Evolutionary conservation across 176 grass and related monocot species (phyloP), one percentile per base, ranked within the genome.

Genomic region (Guadua angustifolia): DNA sequence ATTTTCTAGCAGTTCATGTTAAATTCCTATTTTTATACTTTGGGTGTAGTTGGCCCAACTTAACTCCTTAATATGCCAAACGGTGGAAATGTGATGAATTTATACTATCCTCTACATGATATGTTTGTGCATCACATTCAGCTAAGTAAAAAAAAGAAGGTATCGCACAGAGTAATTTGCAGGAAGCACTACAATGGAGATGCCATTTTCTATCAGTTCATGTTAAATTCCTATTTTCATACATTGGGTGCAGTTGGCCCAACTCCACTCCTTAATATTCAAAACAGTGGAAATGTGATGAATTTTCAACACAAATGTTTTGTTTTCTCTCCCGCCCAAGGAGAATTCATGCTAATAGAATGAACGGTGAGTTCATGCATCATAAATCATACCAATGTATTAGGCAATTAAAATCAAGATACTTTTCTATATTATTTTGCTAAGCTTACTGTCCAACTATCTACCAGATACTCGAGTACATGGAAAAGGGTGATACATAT

Each of bases 361-460:
- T 50, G 53, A 73, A 35, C 21, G 74, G 9, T 45, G 2, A 67
- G 24, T 74, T 67, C 52, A 72, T 65, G 74, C 25, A 64, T 40
- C 43, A 71, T 42, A 42, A 42, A 42, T 42, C 40, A 42, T 63
- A 32, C 21, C 15, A 50, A 36, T 61, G 69, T 35, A 24, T 26
- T 29, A 50, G 17, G 16, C 8, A 5, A 60, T n/a, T 33, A 4
- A 72, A 79, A 33, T 69, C 9, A 79, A 70, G n/a, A 53, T 43
- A 52, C 2, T 0, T 56, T 80, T 50, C 35, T 17, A 71, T 38
- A 32, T 14, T 17, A 65, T 6, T 32, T 5, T 63, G 32, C 21
- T 5, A 70, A 61, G 56, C 47, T 72, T 67, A 74, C 69, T 26
- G 35, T 80, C 17, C 42, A 80, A 61, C 43, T 45, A 79, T 44